Base-by-base conservation (phyloP, 148 eudicot species). In the Vaccinium macrocarpon region DNA sequence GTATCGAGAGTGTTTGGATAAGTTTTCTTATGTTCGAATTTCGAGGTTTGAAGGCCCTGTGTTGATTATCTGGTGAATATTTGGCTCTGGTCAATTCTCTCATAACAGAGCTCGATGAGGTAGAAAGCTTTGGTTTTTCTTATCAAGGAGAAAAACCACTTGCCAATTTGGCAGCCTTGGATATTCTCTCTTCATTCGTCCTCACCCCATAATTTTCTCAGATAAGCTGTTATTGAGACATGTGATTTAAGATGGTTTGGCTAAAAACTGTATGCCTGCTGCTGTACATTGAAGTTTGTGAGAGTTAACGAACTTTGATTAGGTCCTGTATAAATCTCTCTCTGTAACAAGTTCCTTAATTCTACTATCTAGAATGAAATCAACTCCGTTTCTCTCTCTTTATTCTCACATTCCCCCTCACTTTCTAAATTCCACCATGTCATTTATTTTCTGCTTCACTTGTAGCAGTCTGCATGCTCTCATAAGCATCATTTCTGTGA, bases 381-480 rank as follows among this genome's bases (percentile, higher is more conserved):
- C 19, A 16, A 42, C 77, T 6, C 23, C 2, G 46, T 29, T 27
- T 11, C 7, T 12, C 46, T 19, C 7, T 12, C 46, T 19, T 2
- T 12, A 11, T 27, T 11, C 35, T 29, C 16, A 29, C 14, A 5
- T 32, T 70, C 27, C 27, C 15, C n/a, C 27, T 25, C 11, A 8
- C 10, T 9, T 25, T 42, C 46, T 42, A 5, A 42, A 42, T 42
- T 42, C 46, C 46, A 42, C 46, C 6, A 5, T 42, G 46, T 15
- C 49, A 48, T 48, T 6, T 74, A 52, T 2, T 21, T 18, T 48
- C 32, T 21, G 51, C 18, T 42, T 42, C 25, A 74, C 42, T 42
- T 74, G 11, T 74, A 46, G 78, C n/a, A 38, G 75, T 74, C 9
- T 74, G 51, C 78, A 51, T 46, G 78, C 78, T 74, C n/a, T 23